Percentiles rank a stretch among this genome's conserved stretches.
These are phyloP conservation scores for Neurospora sp. DNA, from an alignment of 495 filamentous ascomycete genomes.

Conservation along the genomic window DNA sequence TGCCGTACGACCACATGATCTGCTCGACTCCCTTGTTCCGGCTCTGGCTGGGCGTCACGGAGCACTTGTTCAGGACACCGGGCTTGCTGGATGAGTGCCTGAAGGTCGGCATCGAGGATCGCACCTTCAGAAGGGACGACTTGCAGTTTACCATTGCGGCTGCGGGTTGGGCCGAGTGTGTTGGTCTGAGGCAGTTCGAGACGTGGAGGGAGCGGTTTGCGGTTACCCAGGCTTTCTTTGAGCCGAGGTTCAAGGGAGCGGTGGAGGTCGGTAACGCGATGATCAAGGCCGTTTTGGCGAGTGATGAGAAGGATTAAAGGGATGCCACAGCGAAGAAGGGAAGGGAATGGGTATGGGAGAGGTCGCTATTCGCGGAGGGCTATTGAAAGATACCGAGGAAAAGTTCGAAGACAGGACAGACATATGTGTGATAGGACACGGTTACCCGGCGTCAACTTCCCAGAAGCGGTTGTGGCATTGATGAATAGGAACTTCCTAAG, in stretches of 20 bases:
- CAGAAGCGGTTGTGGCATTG: background rate
- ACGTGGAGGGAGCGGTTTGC: conserved; percentile 84
- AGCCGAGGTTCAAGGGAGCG: conserved; percentile 76
- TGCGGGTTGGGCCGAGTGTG: conserved; percentile 86
- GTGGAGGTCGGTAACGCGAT: conserved; percentile 85
- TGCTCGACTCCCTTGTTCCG: conserved; percentile 98
- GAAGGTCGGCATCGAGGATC: conserved; percentile 75
- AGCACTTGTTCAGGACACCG: conserved; percentile 85
- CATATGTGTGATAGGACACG: too few species aligned
- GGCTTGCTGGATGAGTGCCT: conserved; percentile 77
- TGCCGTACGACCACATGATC: conserved; percentile 98
- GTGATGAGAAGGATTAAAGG: conserved; percentile 26
- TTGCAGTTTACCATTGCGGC: conserved; percentile 96
- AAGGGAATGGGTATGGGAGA: background rate
- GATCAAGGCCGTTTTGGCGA: conserved; percentile 90
- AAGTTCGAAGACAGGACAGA: too few species aligned
- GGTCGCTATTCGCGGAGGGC: background rate
- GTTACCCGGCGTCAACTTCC: background rate
- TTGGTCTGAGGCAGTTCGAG: conserved; percentile 81
- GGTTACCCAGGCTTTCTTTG: conserved; percentile 80
- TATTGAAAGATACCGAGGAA: too few species aligned
- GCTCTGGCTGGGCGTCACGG: conserved; percentile 93
- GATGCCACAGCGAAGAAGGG: background rate
- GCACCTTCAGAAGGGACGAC: conserved; percentile 81
- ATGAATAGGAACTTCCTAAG: background rate